Evolutionary conservation across 257 asterid species (phyloP), one percentile per base, ranked within the genome.

Genomic region (Cynanchum wilfordii): DNA sequence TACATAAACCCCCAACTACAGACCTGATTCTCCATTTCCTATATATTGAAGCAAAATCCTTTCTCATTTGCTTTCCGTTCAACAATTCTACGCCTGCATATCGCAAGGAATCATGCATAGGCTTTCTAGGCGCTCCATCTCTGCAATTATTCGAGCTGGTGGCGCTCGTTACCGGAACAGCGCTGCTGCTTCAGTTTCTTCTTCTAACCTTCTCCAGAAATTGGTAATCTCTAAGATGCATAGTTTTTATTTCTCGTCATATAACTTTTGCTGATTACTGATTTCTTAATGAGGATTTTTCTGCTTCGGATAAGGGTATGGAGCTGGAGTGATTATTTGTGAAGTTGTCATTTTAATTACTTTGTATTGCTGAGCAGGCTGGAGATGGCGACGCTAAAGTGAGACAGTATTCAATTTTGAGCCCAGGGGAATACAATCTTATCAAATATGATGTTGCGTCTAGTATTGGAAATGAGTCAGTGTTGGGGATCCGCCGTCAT

Each of bases 51-150:
- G 4, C 50, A 3, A 36, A 64, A 36, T 19, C 27, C 49, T 8
- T 17, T 19, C 27, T 36, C 49, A 25, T 64, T 6, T 36, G 50
- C 49, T 62, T 64, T 36, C 1, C 49, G 11, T 20, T 36, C 49
- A 36, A 19, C 25, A 27, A 19, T 7, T 60, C 2, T 10, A 29
- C 66, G 29, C 25, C 5, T 17, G 10, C 38, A 36, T 64, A 49
- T 56, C 0, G 10, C 4, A 5, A 73, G 69, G 52, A 22, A 51
- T 13, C 49, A 92, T 92, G 98, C 90, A 88, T 76, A 80, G 84
- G 79, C 69, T 90, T 17, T 73, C 96, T 38, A 85, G 84, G 82
- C 97, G 95, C 52, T 83, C 96, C 54, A 79, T 87, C 81, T 78
- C 88, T 50, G 57, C 91, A 9, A 20, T 87, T 63, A 84, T 90